Percentiles rank a stretch among this genome's conserved stretches.
phyloP scores from a whole-genome alignment of 805 yeast genomes.

The Vanderwaltozyma verrucispora region DNA sequence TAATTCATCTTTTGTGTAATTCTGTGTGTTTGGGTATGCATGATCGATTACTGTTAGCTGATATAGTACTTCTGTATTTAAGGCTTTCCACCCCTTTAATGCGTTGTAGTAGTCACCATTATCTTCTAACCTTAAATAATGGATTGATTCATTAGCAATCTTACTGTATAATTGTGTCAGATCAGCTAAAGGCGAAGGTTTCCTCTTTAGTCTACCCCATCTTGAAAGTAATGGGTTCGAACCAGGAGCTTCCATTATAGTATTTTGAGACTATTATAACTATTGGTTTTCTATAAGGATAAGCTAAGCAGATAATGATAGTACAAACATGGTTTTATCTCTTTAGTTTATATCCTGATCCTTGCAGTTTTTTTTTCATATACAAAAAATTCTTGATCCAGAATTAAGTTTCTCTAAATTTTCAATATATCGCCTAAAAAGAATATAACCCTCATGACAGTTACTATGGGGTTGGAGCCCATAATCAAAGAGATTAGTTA shows the following conservation, averaged over 20 bases:
- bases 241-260: constrained; percentile 3
- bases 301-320: too few species aligned
- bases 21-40: constrained; percentile 22
- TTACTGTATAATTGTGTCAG: constrained; percentile 52
- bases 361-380: too few species aligned
- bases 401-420: too few species aligned
- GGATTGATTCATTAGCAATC: constrained; percentile 47
- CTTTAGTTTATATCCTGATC: background rate
- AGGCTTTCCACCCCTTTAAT: constrained; percentile 60
- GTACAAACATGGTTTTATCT: too few species aligned
- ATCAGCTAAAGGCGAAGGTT: constrained; percentile 50
- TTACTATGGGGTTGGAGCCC: too few species aligned
- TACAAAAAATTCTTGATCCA: too few species aligned
- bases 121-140: constrained; percentile 50
- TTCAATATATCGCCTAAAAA: background rate
- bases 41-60: constrained; percentile 46
- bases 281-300: too few species aligned
- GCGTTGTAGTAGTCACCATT: constrained; percentile 42
- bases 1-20: constrained; percentile 37
- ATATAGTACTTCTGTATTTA: constrained; percentile 51
- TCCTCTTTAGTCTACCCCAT: constrained; percentile 34
- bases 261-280: too few species aligned
- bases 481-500: too few species aligned
- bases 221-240: constrained; percentile 1
- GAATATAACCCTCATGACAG: too few species aligned